Percentiles rank a stretch among this genome's conserved stretches.
Evolutionary conservation across 139 green algal genomes (phyloP).

Genomic region (Tetradesmus lagerheimii): DNA sequence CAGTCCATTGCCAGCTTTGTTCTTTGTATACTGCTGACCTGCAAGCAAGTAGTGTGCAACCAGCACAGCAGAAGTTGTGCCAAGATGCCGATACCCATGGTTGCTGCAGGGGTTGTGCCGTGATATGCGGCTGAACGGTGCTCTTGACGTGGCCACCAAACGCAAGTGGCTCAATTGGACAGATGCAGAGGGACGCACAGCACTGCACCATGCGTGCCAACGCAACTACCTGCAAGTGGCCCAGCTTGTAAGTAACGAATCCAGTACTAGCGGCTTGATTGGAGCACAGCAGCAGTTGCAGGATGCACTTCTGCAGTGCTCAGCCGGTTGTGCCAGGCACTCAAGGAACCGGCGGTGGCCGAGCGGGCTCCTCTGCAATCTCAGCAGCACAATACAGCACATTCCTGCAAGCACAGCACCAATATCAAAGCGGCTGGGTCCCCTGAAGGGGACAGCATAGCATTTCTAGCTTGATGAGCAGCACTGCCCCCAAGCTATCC

Average conservation of each 20-base stretch:
- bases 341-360: background rate
- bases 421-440: too few relatives aligned
- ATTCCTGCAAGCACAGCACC: too few relatives aligned
- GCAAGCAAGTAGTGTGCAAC: background rate
- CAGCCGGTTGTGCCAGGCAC: background rate
- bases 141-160: background rate
- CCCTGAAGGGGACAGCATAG: too few relatives aligned
- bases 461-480: too few relatives aligned
- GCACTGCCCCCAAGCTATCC: too few relatives aligned
- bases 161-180: conserved; percentile 18
- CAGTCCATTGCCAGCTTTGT: too few relatives aligned
- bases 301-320: background rate
- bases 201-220: conserved; percentile 18
- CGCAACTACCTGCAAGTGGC: conserved; percentile 33
- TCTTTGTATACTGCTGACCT: too few relatives aligned
- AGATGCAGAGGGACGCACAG: conserved; percentile 41
- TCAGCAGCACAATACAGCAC: background rate
- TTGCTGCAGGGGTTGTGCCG: conserved; percentile 5
- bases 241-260: conserved; percentile 17
- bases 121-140: conserved; percentile 25
- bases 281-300: background rate
- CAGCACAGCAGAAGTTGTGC: background rate
- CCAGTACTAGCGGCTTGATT: too few relatives aligned
- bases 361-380: background rate
- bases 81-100: background rate